Conservation (phyloP, 176 grass and related monocot genomes). For the Themeda triandra region DNA sequence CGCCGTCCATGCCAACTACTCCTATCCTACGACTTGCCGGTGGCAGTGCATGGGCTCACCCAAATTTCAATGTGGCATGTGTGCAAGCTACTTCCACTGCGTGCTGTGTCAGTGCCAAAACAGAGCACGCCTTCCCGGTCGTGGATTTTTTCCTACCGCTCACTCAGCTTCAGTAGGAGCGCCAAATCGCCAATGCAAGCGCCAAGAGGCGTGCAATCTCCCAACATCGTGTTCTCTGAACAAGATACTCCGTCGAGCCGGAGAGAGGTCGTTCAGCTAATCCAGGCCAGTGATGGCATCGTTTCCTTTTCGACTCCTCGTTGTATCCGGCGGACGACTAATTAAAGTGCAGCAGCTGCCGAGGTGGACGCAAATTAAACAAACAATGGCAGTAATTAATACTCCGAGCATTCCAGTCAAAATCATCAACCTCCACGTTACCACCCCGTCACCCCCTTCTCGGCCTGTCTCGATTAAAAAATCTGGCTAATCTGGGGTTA, state of each 20-base stretch:
- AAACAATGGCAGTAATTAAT: not conserved
- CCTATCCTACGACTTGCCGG: too few relatives aligned
- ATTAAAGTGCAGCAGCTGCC: not conserved
- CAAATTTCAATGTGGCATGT: too few relatives aligned
- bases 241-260: not conserved
- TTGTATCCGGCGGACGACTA: not conserved
- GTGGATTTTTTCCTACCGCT: not conserved
- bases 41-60: too few relatives aligned
- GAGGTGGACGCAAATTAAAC: not conserved
- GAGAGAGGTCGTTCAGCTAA: not conserved
- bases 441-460: not conserved
- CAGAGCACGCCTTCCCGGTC: not conserved
- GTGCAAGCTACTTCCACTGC: not conserved
- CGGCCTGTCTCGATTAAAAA: not conserved
- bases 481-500: not conserved
- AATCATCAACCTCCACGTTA: conserved; percentile 15
- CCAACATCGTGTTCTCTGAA: not conserved
- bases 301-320: not conserved
- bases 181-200: not conserved
- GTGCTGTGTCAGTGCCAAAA: not conserved
- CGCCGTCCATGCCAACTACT: not conserved
- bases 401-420: not conserved
- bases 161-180: not conserved
- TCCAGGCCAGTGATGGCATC: not conserved
- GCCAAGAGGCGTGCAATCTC: not conserved